Evolutionary conservation across 2,329 filamentous ascomycete genomes (phyloP), one percentile per base, ranked within the genome.

Genomic region (Talaromyces pinophilus): DNA sequence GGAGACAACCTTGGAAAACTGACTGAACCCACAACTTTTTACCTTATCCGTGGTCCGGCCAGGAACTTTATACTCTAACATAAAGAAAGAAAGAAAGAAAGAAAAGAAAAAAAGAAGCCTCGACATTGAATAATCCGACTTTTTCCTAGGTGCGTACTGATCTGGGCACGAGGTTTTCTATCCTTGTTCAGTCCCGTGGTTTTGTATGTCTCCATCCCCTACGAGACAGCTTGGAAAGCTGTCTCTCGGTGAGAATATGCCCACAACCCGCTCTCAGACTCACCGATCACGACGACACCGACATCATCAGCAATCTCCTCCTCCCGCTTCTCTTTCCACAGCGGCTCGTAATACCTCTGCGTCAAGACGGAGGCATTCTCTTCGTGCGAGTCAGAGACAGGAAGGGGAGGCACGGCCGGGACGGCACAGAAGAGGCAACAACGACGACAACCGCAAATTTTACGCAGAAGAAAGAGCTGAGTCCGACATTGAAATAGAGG

Each of bases 201-300:
- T 35, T 67, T 63, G 71, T 68, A 81, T 80, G 79, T 77, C 78
- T 69, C 71, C 77, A 40, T 59, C 54, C 63, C 78, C 79, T 66
- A 79, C 77, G 44, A 76, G 72, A 66, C 73, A 79, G 69, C 74
- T 81, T 50, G 73, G 72, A 67, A 74, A 72, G 69, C 75, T 81
- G 65, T 80, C 77, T 62, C 77, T 81, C 67, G 74, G 72, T 68
- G 73, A 70, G 63, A 72, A 72, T 55, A 77, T 80, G 74, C 69
- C 75, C 63, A 71, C 68, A 59, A 70, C 71, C 63, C 75, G 71
- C 50, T 69, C 71, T 65, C 71, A 76, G 59, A 69, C 71, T 25
- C 72, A 72, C 40, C 71, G 70, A 52, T 57, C 66, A 66, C 64
- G 68, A 48, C 69, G 62, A 63, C 63, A 60, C 42, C 62, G 52